Evolutionary conservation across 2,329 filamentous ascomycete genomes (phyloP).

Genomic region (Alternaria angustiovoidea): DNA sequence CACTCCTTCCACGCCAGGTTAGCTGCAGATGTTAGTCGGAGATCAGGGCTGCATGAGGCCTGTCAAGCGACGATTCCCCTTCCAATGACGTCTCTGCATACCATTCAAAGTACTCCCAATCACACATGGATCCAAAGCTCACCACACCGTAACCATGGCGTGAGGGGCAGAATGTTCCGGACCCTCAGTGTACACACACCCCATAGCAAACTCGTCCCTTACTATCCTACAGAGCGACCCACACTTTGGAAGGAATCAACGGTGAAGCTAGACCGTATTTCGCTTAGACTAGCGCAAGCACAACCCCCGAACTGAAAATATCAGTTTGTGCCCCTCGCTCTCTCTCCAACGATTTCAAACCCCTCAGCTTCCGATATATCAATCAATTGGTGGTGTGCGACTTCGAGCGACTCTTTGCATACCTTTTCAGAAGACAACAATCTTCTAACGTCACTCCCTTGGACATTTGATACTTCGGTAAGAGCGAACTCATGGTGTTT

Average conservation of each 20-base stretch:
- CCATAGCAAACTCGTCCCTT: constrained; percentile 2
- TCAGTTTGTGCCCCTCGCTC: constrained; percentile 23
- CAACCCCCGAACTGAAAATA: constrained; percentile 23
- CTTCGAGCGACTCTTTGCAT: constrained; percentile 17
- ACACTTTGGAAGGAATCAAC: constrained; percentile 11
- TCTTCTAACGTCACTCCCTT: constrained; percentile 31
- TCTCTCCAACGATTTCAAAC: constrained; percentile 18
- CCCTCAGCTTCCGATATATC: constrained; percentile 17
- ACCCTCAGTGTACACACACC: constrained; percentile 4
- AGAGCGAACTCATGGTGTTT: constrained; percentile 14
- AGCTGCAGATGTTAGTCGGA: constrained; percentile 23
- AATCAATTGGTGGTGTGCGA: constrained; percentile 27
- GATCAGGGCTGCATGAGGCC: constrained; percentile 17
- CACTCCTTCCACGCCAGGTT: constrained; percentile 24
- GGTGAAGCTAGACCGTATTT: constrained; percentile 18
- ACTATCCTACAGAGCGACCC: constrained; percentile 14
- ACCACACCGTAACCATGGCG: constrained; percentile 1
- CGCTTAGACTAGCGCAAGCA: constrained; percentile 25
- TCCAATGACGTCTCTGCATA: constrained; percentile 16
- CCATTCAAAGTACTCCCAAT: constrained; percentile 9
- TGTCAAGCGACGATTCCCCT: constrained; percentile 16
- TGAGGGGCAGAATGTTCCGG: not conserved
- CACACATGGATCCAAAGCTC: constrained; percentile 7
- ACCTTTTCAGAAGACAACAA: constrained; percentile 17
- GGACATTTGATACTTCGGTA: constrained; percentile 33